A percentile compares a stretch with the other conserved stretches of the same genome.
Conservation (phyloP, 257 asterid species). For the Voacanga thouarsii region DNA sequence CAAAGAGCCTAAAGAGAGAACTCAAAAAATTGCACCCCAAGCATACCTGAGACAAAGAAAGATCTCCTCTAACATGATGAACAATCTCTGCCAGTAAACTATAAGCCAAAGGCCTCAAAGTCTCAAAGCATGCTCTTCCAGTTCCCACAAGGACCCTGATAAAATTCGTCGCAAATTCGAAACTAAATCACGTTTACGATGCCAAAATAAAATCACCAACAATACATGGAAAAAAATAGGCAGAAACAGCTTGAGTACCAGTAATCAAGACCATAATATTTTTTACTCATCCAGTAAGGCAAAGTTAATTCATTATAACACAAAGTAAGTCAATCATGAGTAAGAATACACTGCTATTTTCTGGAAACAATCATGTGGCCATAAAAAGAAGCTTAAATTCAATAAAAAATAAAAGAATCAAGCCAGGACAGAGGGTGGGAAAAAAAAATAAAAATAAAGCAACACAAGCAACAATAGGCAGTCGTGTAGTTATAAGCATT, state of each 20-base stretch:
- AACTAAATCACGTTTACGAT: neutral
- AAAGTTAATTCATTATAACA: neutral
- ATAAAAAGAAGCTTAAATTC: neutral
- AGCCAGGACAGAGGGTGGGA: neutral
- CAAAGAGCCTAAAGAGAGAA: neutral
- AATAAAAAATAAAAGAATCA: neutral
- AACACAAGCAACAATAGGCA: neutral
- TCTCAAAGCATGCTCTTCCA: constrained; percentile 97
- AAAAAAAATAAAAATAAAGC: neutral
- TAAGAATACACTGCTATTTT: neutral
- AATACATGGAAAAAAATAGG: neutral
- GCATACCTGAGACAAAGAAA: constrained; percentile 88
- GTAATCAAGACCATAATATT: neutral
- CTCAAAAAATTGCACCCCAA: neutral
- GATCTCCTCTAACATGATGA: constrained; percentile 96
- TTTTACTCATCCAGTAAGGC: neutral
- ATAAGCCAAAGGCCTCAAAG: constrained; percentile 96
- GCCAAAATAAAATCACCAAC: neutral
- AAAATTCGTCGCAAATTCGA: constrained; percentile 26
- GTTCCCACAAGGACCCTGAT: constrained; percentile 98
- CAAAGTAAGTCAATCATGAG: no score
- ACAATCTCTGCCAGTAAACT: constrained; percentile 98
- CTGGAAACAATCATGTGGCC: neutral
- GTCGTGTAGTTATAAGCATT: neutral
- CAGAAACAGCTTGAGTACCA: neutral